These are phyloP conservation scores for Delphinella strobiligena DNA, from an alignment of 2,329 filamentous ascomycete species.

Conservation along the genomic window DNA sequence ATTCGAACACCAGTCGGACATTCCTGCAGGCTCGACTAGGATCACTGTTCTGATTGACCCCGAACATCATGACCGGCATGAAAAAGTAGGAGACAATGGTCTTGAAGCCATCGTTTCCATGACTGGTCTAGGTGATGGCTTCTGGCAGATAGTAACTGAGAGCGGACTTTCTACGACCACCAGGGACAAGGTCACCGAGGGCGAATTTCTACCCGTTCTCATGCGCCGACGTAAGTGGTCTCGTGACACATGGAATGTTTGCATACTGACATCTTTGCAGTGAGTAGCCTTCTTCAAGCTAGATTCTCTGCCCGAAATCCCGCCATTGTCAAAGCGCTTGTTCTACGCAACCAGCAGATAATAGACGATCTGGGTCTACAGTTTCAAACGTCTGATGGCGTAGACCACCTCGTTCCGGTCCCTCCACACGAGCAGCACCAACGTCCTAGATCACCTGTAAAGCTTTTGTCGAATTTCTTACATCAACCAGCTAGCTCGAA, in stretches of 20 bases:
- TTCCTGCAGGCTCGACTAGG: slow-evolving; percentile 54
- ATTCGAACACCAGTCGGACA: slow-evolving; percentile 58
- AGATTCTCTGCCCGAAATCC: slow-evolving; percentile 59
- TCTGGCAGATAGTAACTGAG: slow-evolving; percentile 44
- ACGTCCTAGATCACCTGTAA: slow-evolving; percentile 75
- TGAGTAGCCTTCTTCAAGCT: slow-evolving; percentile 58
- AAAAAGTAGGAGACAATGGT: slow-evolving; percentile 36
- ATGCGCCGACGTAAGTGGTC: slow-evolving; percentile 54
- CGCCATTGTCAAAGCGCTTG: slow-evolving; percentile 52
- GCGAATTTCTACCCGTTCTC: slow-evolving; percentile 64
- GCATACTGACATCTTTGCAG: slow-evolving; percentile 34
- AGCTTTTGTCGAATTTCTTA: slow-evolving; percentile 68
- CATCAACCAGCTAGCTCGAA: slow-evolving; percentile 14
- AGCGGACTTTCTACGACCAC: slow-evolving; percentile 61
- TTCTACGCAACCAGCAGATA: slow-evolving; percentile 68
- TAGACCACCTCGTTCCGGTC: slow-evolving; percentile 29
- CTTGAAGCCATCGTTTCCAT: slow-evolving; percentile 61
- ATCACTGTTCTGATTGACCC: slow-evolving; percentile 63
- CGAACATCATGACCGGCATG: slow-evolving; percentile 19
- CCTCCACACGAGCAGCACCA: slow-evolving; percentile 11
- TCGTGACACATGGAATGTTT: neutral
- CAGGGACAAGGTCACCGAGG: slow-evolving; percentile 58
- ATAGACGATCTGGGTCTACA: slow-evolving; percentile 49
- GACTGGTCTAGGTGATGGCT: slow-evolving; percentile 39
- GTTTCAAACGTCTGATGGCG: slow-evolving; percentile 11